Base-by-base conservation (phyloP, 345 rosid species). In the Rhizophora apiculata region DNA sequence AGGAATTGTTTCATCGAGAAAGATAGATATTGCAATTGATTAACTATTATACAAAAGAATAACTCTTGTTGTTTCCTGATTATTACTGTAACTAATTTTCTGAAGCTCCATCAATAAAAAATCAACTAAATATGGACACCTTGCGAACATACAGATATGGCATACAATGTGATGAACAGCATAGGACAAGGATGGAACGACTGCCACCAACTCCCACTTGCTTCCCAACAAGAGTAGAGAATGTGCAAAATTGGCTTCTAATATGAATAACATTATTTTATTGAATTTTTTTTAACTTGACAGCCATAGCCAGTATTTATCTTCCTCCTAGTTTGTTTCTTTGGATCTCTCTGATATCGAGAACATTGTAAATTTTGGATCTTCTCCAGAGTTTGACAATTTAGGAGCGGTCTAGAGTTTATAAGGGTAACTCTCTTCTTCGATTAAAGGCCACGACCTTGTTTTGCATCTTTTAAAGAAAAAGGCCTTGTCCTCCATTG, bases 201-300 rank as follows among this genome's bases (percentile, higher is more conserved):
- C 62, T 84, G 83, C 86, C 91, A 94, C 85, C 95, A 78, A 89
- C 89, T 84, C 90, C 83, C 90, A 87, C 95, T 85, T 65, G 80
- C 86, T 83, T 80, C 61, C 80, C 84, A 78, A 80, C 91, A 76
- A 81, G 75, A 68, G 69, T 34, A 89, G 68, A 79, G 80, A 85
- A 85, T 72, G 78, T 80, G 69, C 75, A 72, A 72, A 54, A 62
- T 31, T 74, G 62, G 60, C 72, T 16, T 49, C 27, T 46, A 26
- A 24, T 32, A 49, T 21, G 27, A 30, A 39, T 7, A 43, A 46
- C 29, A 26, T 53, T 30, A 37, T 13, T 65, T 34, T 69, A 64
- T 49, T 68, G 65, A 60, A 31, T 18, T 55, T 51, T 37, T 43
- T 11, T 15, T n/a, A 27, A 24, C 57, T 63, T n/a, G 48, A 51